Conservation (phyloP, 352 stramenopile genomes). For the Phytopythium aichiense region DNA sequence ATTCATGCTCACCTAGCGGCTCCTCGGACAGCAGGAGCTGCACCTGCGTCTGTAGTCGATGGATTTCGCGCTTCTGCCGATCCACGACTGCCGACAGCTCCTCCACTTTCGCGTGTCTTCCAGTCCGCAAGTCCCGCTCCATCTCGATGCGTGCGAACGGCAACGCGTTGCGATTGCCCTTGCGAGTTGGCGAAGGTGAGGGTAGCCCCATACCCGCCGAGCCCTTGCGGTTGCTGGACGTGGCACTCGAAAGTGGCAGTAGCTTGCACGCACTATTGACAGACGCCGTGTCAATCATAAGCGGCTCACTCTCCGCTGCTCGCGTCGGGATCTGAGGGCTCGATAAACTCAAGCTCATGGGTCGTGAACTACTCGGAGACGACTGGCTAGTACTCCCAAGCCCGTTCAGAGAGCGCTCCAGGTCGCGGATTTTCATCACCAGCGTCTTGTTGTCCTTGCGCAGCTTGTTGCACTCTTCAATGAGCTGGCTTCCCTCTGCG, state of each 20-base stretch:
- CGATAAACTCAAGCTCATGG: conserved; percentile 23
- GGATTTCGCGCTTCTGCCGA: conserved; percentile 65
- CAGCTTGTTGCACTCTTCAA: conserved; percentile 77
- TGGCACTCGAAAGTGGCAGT: conserved; percentile 19
- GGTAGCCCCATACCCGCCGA: not conserved
- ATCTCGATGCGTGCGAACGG: conserved; percentile 48
- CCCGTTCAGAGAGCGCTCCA: conserved; percentile 28
- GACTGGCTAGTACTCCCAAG: not conserved
- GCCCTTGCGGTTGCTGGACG: conserved; percentile 22
- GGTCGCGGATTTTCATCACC: conserved; percentile 57
- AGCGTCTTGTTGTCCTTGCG: conserved; percentile 72
- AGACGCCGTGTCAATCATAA: conserved; percentile 11
- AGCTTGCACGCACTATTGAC: conserved; percentile 16
- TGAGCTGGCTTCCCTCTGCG: conserved; percentile 71
- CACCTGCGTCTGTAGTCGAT: conserved; percentile 62
- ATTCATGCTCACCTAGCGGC: conserved; percentile 10
- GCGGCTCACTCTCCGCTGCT: conserved; percentile 14
- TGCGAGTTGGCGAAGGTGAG: conserved; percentile 3
- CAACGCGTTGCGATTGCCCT: conserved; percentile 12
- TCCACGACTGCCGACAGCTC: conserved; percentile 45
- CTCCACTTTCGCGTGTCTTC: conserved; percentile 22
- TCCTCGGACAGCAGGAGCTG: conserved; percentile 50
- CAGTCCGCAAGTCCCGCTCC: conserved; percentile 24
- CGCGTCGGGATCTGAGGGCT: conserved; percentile 26
- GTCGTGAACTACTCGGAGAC: conserved; percentile 2